Evolutionary conservation across 768 basidiomycete genomes (phyloP), one percentile per base, ranked within the genome.

Genomic region (Kwoniella mangroviensis): DNA sequence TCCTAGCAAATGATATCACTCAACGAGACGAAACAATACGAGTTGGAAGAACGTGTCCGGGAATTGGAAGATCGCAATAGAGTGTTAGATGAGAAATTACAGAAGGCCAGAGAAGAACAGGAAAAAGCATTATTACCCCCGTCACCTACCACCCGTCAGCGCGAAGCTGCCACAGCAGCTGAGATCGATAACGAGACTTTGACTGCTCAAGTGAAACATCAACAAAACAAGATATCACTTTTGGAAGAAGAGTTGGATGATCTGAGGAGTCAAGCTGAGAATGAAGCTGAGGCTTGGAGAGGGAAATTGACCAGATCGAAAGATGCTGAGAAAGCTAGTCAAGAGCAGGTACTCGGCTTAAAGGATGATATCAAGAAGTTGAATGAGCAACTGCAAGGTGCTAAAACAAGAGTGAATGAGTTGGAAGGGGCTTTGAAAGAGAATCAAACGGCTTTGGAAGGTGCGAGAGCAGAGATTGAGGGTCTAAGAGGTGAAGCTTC

Each of bases 131-230:
- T 45, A 22, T 68, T 61, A 26, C 63, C 66, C 6, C 34, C 62
- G 17, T 70, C 68, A 19, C 70, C 68, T 19, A 55, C 58, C 43
- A 72, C 64, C 9, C 56, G 55, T 11, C 59, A 43, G 22, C 62
- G 69, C 6, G 73, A 85, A 28, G 85, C 87, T 4, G 84, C 88
- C 4, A 90, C 92, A 10, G 95, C 94, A 0, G 88, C 90, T 2
- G 89, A 93, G 78, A 98, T 99, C 72, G 95, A 99, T 83, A 98
- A 98, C 77, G 94, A 98, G 81, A 90, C 89, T 15, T 88, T 98
- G 13, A 89, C 88, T 17, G 94, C 95, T 34, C 95, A 99, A 81
- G 87, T 93, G n/a, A 88, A 88, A 51, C 92, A 98, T 83, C 85
- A 96, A 42, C 91, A 93, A 79, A 88, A 88, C 78, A 91, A 90